These are phyloP conservation scores for Aspergillus ustus DNA, from an alignment of 2,329 filamentous ascomycete genomes.

Conservation along the genomic window DNA sequence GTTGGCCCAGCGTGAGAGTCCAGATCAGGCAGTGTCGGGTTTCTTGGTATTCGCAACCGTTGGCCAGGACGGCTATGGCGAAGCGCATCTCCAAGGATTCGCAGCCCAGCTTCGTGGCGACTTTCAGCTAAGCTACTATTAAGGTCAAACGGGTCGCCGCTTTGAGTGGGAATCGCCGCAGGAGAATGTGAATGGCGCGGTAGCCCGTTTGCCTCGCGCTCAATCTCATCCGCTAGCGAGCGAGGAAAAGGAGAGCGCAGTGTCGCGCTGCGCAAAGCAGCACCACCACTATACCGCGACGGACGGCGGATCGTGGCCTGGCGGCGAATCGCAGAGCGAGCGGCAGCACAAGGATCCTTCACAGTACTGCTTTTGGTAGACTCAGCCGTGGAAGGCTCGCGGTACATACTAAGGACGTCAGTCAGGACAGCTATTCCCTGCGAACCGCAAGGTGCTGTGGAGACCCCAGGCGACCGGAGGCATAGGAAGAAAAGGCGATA, in stretches of 20 bases:
- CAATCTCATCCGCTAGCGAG: constrained; percentile 36
- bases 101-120: constrained; percentile 40
- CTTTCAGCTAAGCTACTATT: constrained; percentile 26
- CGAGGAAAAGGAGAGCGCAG: constrained; percentile 37
- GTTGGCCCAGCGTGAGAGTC: constrained; percentile 29
- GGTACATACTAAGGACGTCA: constrained; percentile 56
- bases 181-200: constrained; percentile 32
- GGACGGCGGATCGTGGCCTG: constrained; percentile 45
- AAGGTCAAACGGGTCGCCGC: constrained; percentile 38
- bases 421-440: constrained; percentile 21
- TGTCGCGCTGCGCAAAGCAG: constrained; percentile 34
- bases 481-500: constrained; percentile 14
- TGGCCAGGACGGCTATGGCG: constrained; percentile 39
- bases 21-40: constrained; percentile 36
- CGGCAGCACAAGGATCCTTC: constrained; percentile 59
- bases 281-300: constrained; percentile 32
- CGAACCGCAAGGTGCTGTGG: constrained; percentile 18
- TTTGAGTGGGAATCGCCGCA: constrained; percentile 29
- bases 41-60: constrained; percentile 42
- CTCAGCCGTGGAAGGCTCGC: constrained; percentile 55
- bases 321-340: constrained; percentile 64
- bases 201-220: constrained; percentile 32
- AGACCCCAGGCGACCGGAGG: constrained; percentile 15
- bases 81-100: constrained; percentile 40
- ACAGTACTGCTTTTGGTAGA: constrained; percentile 45